Conservation (phyloP, 306 rosid species). For the Sphenostylis stenocarpa region DNA sequence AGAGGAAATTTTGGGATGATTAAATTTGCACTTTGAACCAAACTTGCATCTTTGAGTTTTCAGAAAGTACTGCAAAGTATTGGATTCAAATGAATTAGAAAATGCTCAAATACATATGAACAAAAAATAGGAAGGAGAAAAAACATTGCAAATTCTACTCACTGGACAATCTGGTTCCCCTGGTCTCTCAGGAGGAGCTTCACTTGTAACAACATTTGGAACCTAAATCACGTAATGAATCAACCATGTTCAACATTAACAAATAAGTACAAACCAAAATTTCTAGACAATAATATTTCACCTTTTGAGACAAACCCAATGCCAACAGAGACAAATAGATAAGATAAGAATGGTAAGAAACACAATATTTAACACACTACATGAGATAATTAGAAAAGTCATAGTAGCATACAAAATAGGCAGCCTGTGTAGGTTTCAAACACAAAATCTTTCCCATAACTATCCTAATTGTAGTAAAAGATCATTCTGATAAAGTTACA, state of each 20-base stretch:
- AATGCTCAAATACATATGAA: constrained; percentile 28
- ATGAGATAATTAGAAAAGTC: constrained; percentile 13
- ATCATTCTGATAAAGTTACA: constrained; percentile 19
- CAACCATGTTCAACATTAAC: constrained; percentile 16
- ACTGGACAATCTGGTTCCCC: constrained; percentile 96
- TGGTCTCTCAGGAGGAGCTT: constrained; percentile 83
- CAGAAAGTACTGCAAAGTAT: constrained; percentile 68
- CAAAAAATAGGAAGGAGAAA: background rate
- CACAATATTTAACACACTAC: constrained; percentile 14
- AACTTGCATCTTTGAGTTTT: constrained; percentile 96
- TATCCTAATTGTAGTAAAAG: background rate
- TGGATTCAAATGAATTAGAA: constrained; percentile 31
- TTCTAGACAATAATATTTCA: constrained; percentile 15
- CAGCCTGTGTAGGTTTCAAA: background rate
- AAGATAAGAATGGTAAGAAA: constrained; percentile 8
- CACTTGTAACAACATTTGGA: constrained; percentile 59
- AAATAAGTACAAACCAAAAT: constrained; percentile 28
- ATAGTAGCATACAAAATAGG: constrained; percentile 3
- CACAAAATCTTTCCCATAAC: background rate
- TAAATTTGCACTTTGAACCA: constrained; percentile 89
- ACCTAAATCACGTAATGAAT: constrained; percentile 55
- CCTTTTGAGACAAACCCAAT: constrained; percentile 20
- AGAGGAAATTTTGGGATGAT: constrained; percentile 77
- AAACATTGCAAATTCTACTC: constrained; percentile 42
- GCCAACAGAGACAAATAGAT: background rate